Conservation (phyloP, 345 rosid genomes). For the Gossypium mustelinum region DNA sequence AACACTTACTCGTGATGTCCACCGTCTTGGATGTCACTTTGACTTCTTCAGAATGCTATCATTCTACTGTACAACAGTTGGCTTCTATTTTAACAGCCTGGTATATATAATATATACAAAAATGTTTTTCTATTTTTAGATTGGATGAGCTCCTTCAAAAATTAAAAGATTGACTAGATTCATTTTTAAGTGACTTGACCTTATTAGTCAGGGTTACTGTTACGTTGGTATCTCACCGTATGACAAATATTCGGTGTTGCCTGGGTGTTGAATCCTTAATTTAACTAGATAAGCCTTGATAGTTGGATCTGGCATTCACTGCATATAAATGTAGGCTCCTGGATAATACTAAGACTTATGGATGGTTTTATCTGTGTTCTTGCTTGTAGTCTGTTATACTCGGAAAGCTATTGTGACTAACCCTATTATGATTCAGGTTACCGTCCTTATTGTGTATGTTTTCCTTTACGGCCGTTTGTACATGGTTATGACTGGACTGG, state of each 20-base stretch:
- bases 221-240: background rate
- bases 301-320: background rate
- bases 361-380: background rate
- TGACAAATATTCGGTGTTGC: background rate
- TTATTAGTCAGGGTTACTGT: background rate
- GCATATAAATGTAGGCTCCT: background rate
- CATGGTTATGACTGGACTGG: slow-evolving; percentile 59
- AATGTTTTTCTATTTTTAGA: background rate
- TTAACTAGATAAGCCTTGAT: too few relatives aligned
- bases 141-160: background rate
- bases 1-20: slow-evolving; percentile 74
- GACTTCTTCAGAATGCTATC: slow-evolving; percentile 92
- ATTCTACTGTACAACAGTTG: slow-evolving; percentile 79
- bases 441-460: slow-evolving; percentile 50
- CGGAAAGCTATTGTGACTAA: background rate
- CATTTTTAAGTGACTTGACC: background rate
- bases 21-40: slow-evolving; percentile 79
- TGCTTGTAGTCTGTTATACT: background rate
- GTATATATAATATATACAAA: slow-evolving; percentile 24
- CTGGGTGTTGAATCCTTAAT: background rate
- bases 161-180: background rate
- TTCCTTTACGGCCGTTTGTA: slow-evolving; percentile 65
- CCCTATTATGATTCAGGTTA: slow-evolving; percentile 29
- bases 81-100: slow-evolving; percentile 87
- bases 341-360: slow-evolving; percentile 1